These are phyloP conservation scores for Rosa chinensis DNA, from an alignment of 306 rosid genomes.

Conservation along the genomic window DNA sequence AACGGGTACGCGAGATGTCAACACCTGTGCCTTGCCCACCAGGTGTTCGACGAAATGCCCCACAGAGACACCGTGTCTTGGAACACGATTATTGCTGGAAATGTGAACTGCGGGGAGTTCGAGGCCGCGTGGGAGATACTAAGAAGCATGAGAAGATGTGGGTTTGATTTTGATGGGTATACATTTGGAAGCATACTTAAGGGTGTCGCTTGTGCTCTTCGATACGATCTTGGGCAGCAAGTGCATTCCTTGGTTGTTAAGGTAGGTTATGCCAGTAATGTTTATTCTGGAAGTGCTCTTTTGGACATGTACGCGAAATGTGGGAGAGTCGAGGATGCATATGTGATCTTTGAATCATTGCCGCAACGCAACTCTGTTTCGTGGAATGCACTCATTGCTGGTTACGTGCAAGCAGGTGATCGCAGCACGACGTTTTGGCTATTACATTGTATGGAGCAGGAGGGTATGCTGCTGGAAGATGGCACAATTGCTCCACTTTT, in stretches of 20 bases:
- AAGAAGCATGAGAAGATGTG: slow-evolving; percentile 48
- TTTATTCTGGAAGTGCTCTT: slow-evolving; percentile 69
- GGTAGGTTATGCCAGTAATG: slow-evolving; percentile 45
- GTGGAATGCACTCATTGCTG: slow-evolving; percentile 77
- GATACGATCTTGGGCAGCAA: slow-evolving; percentile 51
- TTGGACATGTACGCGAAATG: slow-evolving; percentile 91
- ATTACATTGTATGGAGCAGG: slow-evolving; percentile 54
- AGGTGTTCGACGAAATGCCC: slow-evolving; percentile 61
- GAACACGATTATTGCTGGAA: slow-evolving; percentile 69
- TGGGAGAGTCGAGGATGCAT: slow-evolving; percentile 62
- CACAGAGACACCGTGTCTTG: slow-evolving; percentile 70
- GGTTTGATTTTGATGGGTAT: slow-evolving; percentile 45
- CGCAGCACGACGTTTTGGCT: slow-evolving; percentile 44
- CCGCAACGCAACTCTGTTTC: slow-evolving; percentile 54
- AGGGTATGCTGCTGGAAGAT: slow-evolving; percentile 57
- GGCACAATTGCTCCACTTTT: slow-evolving; percentile 75
- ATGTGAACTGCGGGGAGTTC: slow-evolving; percentile 36
- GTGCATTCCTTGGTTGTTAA: slow-evolving; percentile 61
- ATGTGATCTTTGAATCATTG: slow-evolving; percentile 40
- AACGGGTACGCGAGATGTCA: slow-evolving; percentile 38
- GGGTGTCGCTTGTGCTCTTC: slow-evolving; percentile 44
- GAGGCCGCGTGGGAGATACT: slow-evolving; percentile 44
- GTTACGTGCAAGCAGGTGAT: slow-evolving; percentile 56
- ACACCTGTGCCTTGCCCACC: slow-evolving; percentile 38
- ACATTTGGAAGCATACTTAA: slow-evolving; percentile 79